Base-by-base conservation (phyloP, 2,329 filamentous ascomycete species). In the Alternaria atra region DNA sequence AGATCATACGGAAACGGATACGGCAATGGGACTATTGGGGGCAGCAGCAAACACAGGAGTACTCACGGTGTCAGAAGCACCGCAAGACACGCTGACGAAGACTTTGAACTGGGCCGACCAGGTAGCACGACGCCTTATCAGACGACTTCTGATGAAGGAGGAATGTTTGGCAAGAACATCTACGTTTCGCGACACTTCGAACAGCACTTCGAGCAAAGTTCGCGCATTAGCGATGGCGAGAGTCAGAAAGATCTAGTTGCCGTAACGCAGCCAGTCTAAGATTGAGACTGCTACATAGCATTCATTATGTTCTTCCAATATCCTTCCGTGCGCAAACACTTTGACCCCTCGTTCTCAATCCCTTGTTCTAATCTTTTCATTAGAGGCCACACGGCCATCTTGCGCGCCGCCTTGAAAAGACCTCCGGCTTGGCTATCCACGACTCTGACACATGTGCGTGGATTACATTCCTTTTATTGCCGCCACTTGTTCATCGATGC, bases 21-120 rank as follows among this genome's bases (percentile, higher is more conserved):
- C 5, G 50, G 32, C 6, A 47, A 35, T 15, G 69, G 55, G 1
- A 50, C 46, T 37, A 40, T 40, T 40, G 37, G 37, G 9, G 61
- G 43, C 10, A 60, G 51, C 29, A 50, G 29, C 8, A 8, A 30
- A 12, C 32, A 35, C 5, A 47, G 7, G 10, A 52, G 17, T 20
- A n/a, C 27, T 4, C 37, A 40, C 23, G 51, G 56, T 17, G 23
- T 55, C 51, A 42, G 43, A 10, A 57, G 2, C 55, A 56, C 56
- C 63, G 44, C 27, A 37, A 43, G 57, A 35, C 52, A 43, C 7
- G 51, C 13, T 1, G 65, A 62, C 2, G 64, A 61, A 9, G 61
- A 70, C 2, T 46, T 67, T 15, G 67, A 71, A 43, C 20, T 70
- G 46, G 60, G 3, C 47, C 61, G 12, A n/a, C 37, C 52, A 17